Evolutionary conservation across 2,329 filamentous ascomycete genomes (phyloP).

Genomic region (Zymoseptoria passerinii): DNA sequence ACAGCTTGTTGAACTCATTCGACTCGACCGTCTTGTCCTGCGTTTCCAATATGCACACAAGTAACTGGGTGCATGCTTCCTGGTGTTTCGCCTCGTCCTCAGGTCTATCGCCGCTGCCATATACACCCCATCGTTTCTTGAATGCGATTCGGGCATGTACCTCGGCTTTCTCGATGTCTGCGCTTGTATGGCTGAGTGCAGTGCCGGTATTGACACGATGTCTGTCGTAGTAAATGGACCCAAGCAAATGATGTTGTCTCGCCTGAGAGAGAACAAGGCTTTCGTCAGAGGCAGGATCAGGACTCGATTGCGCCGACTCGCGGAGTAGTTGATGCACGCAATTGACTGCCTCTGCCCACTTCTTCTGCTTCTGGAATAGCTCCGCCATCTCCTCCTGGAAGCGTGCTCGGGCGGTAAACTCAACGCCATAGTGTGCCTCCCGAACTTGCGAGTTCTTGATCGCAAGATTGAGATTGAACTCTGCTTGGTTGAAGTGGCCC

Average conservation of each 20-base stretch:
- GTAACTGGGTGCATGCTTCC: constrained; percentile 8
- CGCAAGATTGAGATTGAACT: constrained; percentile 12
- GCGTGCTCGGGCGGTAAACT: constrained; percentile 9
- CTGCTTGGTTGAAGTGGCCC: constrained; percentile 16
- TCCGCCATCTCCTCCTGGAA: constrained; percentile 16
- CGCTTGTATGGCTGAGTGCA: constrained; percentile 2
- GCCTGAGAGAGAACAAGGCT: constrained; percentile 5
- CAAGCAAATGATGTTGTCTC: constrained; percentile 17
- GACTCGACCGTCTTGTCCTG: constrained; percentile 17
- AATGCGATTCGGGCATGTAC: constrained; percentile 14
- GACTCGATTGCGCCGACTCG: constrained; percentile 5
- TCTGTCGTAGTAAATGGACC: constrained; percentile 16
- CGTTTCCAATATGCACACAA: constrained; percentile 14
- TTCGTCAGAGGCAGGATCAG: neutral
- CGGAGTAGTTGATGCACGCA: constrained; percentile 12
- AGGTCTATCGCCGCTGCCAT: constrained; percentile 1
- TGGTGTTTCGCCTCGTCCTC: constrained; percentile 8
- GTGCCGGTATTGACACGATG: constrained; percentile 5
- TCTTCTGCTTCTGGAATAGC: constrained; percentile 15
- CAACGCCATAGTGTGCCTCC: constrained; percentile 10
- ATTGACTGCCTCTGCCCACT: constrained; percentile 15
- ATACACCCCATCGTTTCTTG: constrained; percentile 9
- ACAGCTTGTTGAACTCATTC: constrained; percentile 6
- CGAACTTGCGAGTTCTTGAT: constrained; percentile 11
- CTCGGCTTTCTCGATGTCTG: constrained; percentile 17